phyloP scores from a whole-genome alignment of 116 monocot genomes.

The Cymodocea nodosa region DNA sequence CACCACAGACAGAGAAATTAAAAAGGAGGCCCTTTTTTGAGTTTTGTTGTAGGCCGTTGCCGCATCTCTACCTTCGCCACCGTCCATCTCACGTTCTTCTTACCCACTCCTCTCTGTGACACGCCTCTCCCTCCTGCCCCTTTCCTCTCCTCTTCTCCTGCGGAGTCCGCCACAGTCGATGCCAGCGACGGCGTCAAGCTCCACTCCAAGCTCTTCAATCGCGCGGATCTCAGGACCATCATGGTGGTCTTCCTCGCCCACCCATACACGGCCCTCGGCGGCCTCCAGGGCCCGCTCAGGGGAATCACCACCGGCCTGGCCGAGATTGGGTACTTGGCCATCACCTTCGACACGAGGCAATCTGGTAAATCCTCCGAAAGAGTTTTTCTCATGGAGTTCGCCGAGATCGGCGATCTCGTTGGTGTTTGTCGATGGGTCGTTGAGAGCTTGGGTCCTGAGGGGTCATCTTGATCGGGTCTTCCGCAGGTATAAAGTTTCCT shows the following conservation, averaged over 20 bases:
- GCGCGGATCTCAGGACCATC: slow-evolving; percentile 11
- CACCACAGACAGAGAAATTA: too few species aligned
- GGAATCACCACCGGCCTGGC: slow-evolving; percentile 55
- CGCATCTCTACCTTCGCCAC: too few species aligned
- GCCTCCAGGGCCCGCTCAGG: slow-evolving; percentile 52
- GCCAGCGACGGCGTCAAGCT: slow-evolving; percentile 42
- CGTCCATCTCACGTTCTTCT: not conserved
- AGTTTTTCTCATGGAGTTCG: slow-evolving; percentile 39
- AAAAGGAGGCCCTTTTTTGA: too few species aligned
- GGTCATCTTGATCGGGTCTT: slow-evolving; percentile 43
- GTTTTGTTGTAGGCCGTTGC: too few species aligned
- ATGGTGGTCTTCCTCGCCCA: slow-evolving; percentile 54
- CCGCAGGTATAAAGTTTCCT: slow-evolving; percentile 11
- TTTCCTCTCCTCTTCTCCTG: not conserved
- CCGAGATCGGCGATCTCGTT: slow-evolving; percentile 56
- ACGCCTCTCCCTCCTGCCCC: not conserved
- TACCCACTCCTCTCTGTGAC: not conserved
- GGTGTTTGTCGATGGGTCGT: slow-evolving; percentile 64
- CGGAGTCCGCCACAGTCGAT: slow-evolving; percentile 17
- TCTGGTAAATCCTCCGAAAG: slow-evolving; percentile 52
- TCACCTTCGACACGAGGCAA: slow-evolving; percentile 70
- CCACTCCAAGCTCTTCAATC: slow-evolving; percentile 34
- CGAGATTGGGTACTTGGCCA: slow-evolving; percentile 30
- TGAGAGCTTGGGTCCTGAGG: slow-evolving; percentile 31
- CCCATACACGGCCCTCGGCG: slow-evolving; percentile 60